These are phyloP conservation scores for Ulmus americana DNA, from an alignment of 331 rosid species.

Conservation along the genomic window DNA sequence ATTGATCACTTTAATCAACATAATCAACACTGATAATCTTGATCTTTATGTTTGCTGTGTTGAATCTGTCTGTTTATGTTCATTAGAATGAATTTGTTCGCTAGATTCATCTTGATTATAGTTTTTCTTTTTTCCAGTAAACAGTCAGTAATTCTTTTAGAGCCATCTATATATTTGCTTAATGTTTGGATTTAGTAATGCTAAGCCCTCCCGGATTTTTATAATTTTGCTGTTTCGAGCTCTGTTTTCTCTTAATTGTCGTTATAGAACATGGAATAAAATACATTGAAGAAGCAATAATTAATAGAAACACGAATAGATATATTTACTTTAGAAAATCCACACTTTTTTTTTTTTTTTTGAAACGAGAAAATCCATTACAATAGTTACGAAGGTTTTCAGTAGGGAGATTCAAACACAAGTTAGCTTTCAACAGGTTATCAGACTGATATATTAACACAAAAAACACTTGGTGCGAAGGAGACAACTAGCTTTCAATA, in stretches of 20 bases:
- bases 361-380: background rate
- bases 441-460: conserved; percentile 1
- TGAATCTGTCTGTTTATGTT: background rate
- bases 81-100: background rate
- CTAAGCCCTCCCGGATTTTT: background rate
- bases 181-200: too few relatives aligned
- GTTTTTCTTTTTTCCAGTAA: too few relatives aligned
- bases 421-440: background rate
- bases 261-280: background rate
- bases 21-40: background rate
- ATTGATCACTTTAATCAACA: too few relatives aligned
- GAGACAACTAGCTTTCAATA: background rate
- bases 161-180: too few relatives aligned
- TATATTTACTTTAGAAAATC: background rate
- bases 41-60: background rate
- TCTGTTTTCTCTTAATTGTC: background rate
- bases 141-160: too few relatives aligned
- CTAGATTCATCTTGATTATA: too few relatives aligned
- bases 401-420: conserved; percentile 5
- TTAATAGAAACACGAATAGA: background rate
- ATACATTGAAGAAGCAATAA: background rate
- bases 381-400: background rate
- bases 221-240: background rate
- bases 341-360: too few relatives aligned
- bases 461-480: conserved; percentile 3